Base-by-base conservation (phyloP, 1,284 basidiomycete genomes). In the Marasmius tenuissimus region DNA sequence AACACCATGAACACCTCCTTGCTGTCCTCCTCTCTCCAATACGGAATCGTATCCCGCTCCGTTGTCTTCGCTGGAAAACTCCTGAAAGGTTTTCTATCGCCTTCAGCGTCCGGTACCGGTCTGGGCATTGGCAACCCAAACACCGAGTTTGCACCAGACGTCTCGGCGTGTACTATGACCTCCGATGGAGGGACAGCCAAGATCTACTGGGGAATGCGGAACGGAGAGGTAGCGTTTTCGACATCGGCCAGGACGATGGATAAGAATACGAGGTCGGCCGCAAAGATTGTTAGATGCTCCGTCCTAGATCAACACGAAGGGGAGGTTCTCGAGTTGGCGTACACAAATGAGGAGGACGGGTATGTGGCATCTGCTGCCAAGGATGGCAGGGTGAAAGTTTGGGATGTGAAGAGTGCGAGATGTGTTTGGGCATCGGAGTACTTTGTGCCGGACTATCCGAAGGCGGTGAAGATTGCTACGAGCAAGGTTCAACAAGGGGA, bases 11-110 rank as follows among this genome's bases (percentile, higher is more conserved):
- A 82, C 57, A 68, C 81, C 38, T 80, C 83, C 14, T 78, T 95
- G 18, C 77, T 95, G 38, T 80, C 85, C 0, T 83, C 87, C 0
- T 92, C 89, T 16, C 73, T 90, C 50, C 79, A 83, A 48, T 89
- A 90, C 64, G 92, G 92, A 35, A 80, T 92, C 60, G 88, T 93
- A 20, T 81, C 90, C 4, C 89, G 93, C 40, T 93, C 91, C 6
- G 73, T 87, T 39, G 89, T 91, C 0, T 78, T 92, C 53, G 88
- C 79, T 0, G 91, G 91, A 59, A 88, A 84, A 68, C 75, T 93
- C 54, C 75, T 91, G 27, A 84, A 86, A 54, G 93, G 92, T 1
- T 93, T 84, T 69, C 78, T 95, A 20, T 86, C 92, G 64, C 84
- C 91, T 0, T 81, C 81, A 1, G 85, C 85, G 2, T 77, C 84